Evolutionary conservation across 2,329 filamentous ascomycete genomes (phyloP), one percentile per base, ranked within the genome.

Genomic region (Hypoxylon sp.): DNA sequence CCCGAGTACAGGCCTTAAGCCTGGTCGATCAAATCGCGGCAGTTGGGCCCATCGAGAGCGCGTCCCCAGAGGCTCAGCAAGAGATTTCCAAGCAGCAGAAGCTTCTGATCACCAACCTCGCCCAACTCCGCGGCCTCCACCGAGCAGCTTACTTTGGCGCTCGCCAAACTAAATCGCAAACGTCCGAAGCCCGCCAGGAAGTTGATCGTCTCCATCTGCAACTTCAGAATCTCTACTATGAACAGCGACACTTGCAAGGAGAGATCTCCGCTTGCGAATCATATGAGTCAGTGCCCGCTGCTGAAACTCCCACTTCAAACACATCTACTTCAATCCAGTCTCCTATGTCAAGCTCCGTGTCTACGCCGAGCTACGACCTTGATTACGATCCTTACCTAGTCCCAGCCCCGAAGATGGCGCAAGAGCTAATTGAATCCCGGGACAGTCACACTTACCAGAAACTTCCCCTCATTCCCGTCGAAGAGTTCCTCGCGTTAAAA

Each of bases 211-310:
- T 99, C 65, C 94, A 98, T 76, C 84, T 99, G 36, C 92, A 97
- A 75, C 84, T 99, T 58, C 95, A 98, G 79, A 99, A 99, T 75
- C 82, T 99, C 6, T 96, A 96, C 78, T 99, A 99, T 76, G 95
- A 99, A 79, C 94, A 98, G 80, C 85, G 93, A 57, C 93, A 97
- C 78, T 82, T 99, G 57, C 89, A 92, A 69, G 92, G 92, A 50
- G 96, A 99, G 80, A 98, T 99, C 65, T 83, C 87, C 0, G 93
- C 92, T 7, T 98, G 96, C 78, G 92, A 97, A 76, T 91, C 90
- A 53, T 97, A 96, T 73, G 92, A 97, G 93, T 97, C 81, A 67
- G 92, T 86, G 11, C 22, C 45, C 59, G 22, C 24, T 44, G 22
- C 24, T 44, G 44, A 38, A 52, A 8, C 28, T 28, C 20, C 16